Percentiles rank a stretch among this genome's conserved stretches.
Conservation (phyloP, 2,329 filamentous ascomycete genomes). For the Trichoderma sp. region DNA sequence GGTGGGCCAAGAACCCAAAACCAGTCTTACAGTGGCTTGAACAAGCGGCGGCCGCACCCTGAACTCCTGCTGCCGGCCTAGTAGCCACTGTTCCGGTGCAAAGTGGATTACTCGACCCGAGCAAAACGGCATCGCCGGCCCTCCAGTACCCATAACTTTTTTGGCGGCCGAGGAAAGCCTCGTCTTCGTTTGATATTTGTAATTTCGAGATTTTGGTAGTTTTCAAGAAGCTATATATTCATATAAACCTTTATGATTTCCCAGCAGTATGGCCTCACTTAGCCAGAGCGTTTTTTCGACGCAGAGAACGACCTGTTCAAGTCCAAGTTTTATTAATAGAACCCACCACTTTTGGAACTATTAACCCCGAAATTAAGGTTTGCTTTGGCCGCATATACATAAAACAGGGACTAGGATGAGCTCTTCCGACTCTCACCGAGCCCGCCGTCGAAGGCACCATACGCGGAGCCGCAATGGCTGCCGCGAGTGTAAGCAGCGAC, state of each 20-base stretch:
- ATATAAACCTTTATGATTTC: neutral
- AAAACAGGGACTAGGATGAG: neutral
- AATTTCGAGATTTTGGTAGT: neutral
- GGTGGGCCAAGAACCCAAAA: neutral
- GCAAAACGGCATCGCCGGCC: neutral
- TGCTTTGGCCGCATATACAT: neutral
- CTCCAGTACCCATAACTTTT: neutral
- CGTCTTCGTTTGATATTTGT: neutral
- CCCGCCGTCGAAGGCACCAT: constrained; percentile 1
- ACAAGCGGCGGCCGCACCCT: neutral
- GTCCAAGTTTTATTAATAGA: neutral
- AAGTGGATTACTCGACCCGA: neutral
- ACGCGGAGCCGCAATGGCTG: constrained; percentile 13
- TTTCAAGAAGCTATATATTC: neutral
- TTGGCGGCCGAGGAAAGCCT: neutral
- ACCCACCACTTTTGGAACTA: neutral
- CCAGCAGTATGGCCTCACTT: neutral
- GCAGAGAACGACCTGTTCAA: neutral
- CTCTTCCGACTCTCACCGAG: constrained; percentile 5
- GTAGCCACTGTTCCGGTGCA: neutral
- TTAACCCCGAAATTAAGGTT: neutral
- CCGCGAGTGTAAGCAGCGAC: constrained; percentile 11
- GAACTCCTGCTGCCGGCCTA: neutral
- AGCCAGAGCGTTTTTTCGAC: neutral
- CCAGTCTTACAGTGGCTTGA: neutral